Evolutionary conservation across 2,329 filamentous ascomycete species (phyloP).

Genomic region (Microcyclospora tardicrescens): DNA sequence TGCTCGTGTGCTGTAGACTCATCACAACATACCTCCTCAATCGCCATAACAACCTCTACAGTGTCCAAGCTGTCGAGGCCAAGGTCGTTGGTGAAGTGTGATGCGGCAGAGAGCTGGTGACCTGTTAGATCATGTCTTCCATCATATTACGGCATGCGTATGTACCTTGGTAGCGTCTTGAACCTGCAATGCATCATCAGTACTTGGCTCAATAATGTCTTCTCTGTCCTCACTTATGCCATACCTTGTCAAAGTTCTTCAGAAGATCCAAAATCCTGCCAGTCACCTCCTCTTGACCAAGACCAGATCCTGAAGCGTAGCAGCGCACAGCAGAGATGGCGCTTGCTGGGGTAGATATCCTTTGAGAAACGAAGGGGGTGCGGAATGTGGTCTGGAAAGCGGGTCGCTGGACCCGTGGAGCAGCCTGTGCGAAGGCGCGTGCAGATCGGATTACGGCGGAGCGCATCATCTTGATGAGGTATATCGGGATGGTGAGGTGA

Average conservation of each 20-base stretch:
- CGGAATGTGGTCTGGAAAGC: constrained; percentile 45
- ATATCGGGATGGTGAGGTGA: neutral
- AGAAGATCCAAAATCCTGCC: constrained; percentile 84
- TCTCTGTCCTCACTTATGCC: constrained; percentile 9
- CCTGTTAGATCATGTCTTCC: constrained; percentile 13
- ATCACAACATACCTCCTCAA: constrained; percentile 63
- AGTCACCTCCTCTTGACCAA: constrained; percentile 75
- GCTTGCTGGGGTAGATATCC: constrained; percentile 48
- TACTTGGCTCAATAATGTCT: constrained; percentile 4
- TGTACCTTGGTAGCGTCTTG: constrained; percentile 45
- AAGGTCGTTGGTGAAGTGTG: constrained; percentile 95
- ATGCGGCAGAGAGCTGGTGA: constrained; percentile 60
- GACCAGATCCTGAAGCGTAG: constrained; percentile 72
- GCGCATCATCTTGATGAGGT: constrained; percentile 64
- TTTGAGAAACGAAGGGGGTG: constrained; percentile 48
- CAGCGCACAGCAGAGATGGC: constrained; percentile 60
- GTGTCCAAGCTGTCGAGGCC: constrained; percentile 95
- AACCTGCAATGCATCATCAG: constrained; percentile 40
- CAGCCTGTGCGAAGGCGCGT: constrained; percentile 36
- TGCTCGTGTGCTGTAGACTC: constrained; percentile 38
- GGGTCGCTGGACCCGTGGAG: constrained; percentile 29
- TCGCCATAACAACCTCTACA: constrained; percentile 99
- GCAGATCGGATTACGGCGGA: constrained; percentile 70
- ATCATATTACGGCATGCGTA: neutral
- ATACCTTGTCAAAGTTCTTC: constrained; percentile 94